Percentiles rank a stretch among this genome's conserved stretches.
These are phyloP conservation scores for Aspergillus pseudonomiae DNA, from an alignment of 2,329 filamentous ascomycete genomes.

Conservation along the genomic window DNA sequence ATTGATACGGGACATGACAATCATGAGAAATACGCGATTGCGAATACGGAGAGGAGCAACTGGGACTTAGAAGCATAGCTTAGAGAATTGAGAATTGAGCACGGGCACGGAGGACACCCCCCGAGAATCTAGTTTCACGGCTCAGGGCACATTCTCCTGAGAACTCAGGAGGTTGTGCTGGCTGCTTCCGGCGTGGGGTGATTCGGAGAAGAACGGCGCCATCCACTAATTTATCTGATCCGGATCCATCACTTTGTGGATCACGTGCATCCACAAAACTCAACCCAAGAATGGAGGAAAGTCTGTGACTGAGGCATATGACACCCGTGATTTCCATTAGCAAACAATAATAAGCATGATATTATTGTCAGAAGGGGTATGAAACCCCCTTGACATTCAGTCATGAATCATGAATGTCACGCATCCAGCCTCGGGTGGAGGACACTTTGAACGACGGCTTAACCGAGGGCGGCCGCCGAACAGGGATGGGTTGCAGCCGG, in stretches of 20 bases:
- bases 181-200: constrained; percentile 13
- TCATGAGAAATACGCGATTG: background rate
- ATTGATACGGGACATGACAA: background rate
- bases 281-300: background rate
- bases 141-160: background rate
- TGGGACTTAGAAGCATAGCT: background rate
- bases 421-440: constrained; percentile 5
- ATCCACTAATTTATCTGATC: constrained; percentile 25
- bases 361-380: background rate
- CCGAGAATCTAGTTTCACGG: background rate
- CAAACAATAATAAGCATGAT: background rate
- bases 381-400: background rate
- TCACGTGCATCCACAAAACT: constrained; percentile 4
- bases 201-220: constrained; percentile 14
- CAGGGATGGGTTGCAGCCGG: constrained; percentile 16
- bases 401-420: background rate
- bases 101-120: background rate
- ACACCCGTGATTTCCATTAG: background rate
- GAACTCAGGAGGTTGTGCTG: background rate
- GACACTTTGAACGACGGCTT: background rate
- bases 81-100: background rate
- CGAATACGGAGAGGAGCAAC: background rate
- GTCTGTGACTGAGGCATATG: background rate
- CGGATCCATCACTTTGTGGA: constrained; percentile 11
- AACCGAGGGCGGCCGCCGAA: background rate